Evolutionary conservation across 306 rosid species (phyloP).

Genomic region (Begonia masoniana): DNA sequence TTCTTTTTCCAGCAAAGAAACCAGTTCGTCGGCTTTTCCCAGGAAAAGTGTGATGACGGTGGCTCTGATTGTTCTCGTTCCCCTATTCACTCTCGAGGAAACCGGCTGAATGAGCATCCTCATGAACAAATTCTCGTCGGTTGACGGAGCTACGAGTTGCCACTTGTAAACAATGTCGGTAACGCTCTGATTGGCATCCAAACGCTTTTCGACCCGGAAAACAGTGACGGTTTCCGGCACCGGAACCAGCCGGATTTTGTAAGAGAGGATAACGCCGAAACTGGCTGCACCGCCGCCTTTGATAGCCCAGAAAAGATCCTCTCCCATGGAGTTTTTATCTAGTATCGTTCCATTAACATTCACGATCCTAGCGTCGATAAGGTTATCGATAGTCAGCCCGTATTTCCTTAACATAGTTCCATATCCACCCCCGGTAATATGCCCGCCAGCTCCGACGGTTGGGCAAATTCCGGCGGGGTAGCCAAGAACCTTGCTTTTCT

Average conservation of each 20-base stretch:
- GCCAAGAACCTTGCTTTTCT: constrained; percentile 15
- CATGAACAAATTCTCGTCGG: constrained; percentile 34
- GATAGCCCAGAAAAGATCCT: constrained; percentile 62
- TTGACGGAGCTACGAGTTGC: constrained; percentile 40
- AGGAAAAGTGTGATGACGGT: constrained; percentile 39
- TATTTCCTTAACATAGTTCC: constrained; percentile 33
- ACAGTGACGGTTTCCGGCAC: constrained; percentile 45
- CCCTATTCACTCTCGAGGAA: constrained; percentile 10
- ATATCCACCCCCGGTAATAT: constrained; percentile 14
- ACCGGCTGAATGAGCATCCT: constrained; percentile 18
- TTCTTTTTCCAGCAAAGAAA: constrained; percentile 21
- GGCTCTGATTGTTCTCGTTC: constrained; percentile 27
- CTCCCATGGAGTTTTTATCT: constrained; percentile 53
- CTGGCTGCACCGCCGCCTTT: constrained; percentile 67
- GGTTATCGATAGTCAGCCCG: constrained; percentile 58
- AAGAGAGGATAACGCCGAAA: constrained; percentile 47
- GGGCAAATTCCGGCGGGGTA: constrained; percentile 26
- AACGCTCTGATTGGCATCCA: constrained; percentile 25
- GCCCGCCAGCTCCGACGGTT: constrained; percentile 20
- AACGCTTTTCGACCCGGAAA: constrained; percentile 25
- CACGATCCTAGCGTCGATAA: constrained; percentile 39
- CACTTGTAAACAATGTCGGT: constrained; percentile 37
- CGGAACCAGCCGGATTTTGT: constrained; percentile 51
- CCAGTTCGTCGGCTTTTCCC: constrained; percentile 26
- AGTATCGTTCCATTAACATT: constrained; percentile 38